Conservation (phyloP, 2,329 filamentous ascomycete species). For the Mariannaea sp. region DNA sequence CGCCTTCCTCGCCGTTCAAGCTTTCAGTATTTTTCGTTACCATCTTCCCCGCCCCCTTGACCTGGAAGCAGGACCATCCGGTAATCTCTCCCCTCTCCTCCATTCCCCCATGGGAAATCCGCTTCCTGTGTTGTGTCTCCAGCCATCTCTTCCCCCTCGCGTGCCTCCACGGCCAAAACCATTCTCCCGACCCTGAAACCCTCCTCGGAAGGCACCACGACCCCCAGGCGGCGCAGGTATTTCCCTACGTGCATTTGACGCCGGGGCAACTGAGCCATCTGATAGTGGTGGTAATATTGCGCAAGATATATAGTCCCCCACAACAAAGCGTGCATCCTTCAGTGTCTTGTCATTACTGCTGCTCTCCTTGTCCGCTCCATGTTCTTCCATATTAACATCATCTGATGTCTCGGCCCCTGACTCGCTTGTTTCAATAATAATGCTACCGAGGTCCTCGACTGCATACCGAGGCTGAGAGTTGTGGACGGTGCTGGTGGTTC, state of each 20-base stretch:
- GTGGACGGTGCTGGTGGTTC: conserved; percentile 36
- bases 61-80: conserved; percentile 52
- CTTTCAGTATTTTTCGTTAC: conserved; percentile 23
- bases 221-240: conserved; percentile 22
- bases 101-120: conserved; percentile 62
- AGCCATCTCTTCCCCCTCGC: conserved; percentile 45
- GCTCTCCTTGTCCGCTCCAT: conserved; percentile 44
- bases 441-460: conserved; percentile 80
- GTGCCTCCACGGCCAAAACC: conserved; percentile 42
- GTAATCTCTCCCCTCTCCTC: conserved; percentile 67
- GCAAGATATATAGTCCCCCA: conserved; percentile 87
- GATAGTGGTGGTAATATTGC: conserved; percentile 76
- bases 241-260: conserved; percentile 46
- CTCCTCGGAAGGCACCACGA: conserved; percentile 34
- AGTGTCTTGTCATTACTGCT: conserved; percentile 75
- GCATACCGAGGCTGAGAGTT: conserved; percentile 62
- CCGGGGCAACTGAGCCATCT: conserved; percentile 74
- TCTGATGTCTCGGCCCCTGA: conserved; percentile 49
- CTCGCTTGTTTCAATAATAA: conserved; percentile 71
- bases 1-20: conserved; percentile 2
- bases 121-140: conserved; percentile 46
- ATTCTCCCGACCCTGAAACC: conserved; percentile 34
- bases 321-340: conserved; percentile 77
- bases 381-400: conserved; percentile 42
- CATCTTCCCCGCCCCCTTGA: conserved; percentile 39